A percentile compares a stretch with the other conserved stretches of the same genome.
phyloP scores from a whole-genome alignment of 2,329 filamentous ascomycete genomes.

The Knufia fluminis region DNA sequence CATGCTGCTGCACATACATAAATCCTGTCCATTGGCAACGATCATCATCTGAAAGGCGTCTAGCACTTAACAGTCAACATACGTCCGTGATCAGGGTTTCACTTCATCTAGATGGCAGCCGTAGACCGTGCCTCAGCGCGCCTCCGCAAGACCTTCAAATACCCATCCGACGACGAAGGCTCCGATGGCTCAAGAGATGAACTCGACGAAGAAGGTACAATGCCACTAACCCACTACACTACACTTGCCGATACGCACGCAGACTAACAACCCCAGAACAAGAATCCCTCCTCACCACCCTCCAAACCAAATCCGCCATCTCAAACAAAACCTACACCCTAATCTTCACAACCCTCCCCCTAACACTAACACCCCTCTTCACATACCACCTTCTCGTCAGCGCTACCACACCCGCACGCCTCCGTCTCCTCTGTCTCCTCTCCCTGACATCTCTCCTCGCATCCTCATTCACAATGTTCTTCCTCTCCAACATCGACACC shows the following conservation, averaged over 20 bases:
- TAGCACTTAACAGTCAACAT: too few species aligned
- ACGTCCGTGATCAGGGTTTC: too few species aligned
- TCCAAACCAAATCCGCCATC: slow-evolving; percentile 14
- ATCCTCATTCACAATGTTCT: slow-evolving; percentile 20
- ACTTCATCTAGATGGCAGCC: too few species aligned
- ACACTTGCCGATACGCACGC: background rate
- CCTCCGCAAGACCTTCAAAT: slow-evolving; percentile 22
- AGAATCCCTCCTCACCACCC: slow-evolving; percentile 18
- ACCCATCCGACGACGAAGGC: slow-evolving; percentile 17
- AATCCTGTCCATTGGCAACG: too few species aligned
- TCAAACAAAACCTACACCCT: slow-evolving; percentile 18
- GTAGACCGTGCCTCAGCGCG: too few species aligned
- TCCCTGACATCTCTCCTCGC: slow-evolving; percentile 18
- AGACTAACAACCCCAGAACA: slow-evolving; percentile 14
- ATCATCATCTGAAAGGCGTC: too few species aligned
- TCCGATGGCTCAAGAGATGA: slow-evolving; percentile 16
- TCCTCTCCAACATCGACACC: slow-evolving; percentile 9
- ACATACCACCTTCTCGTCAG: slow-evolving; percentile 13
- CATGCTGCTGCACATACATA: too few species aligned
- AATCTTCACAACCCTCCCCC: slow-evolving; percentile 19
- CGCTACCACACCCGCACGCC: slow-evolving; percentile 8
- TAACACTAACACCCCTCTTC: slow-evolving; percentile 17
- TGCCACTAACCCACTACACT: background rate
- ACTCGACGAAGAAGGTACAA: slow-evolving; percentile 21
- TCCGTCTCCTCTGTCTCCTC: slow-evolving; percentile 17